phyloP scores from a whole-genome alignment of 495 filamentous ascomycete species.

The Tirmania nivea region DNA sequence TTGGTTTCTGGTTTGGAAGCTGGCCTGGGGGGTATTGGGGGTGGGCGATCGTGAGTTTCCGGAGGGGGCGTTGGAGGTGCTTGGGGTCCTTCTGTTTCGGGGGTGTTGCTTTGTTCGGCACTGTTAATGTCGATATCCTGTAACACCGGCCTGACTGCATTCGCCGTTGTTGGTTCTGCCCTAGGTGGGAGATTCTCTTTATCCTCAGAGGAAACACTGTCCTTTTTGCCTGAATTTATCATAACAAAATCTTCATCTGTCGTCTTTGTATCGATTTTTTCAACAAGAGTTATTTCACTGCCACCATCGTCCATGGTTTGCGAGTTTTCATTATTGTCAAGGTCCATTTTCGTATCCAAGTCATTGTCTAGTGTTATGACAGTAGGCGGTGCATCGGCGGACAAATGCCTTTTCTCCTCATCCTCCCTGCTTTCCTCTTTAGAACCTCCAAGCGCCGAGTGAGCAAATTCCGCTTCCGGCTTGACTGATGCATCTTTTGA shows the following conservation, averaged over 20 bases:
- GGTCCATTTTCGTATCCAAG: conserved; percentile 19
- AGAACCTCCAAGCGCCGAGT: conserved; percentile 49
- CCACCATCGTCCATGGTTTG: conserved; percentile 11
- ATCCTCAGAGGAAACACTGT: conserved; percentile 1
- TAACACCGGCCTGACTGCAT: neutral
- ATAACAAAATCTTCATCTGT: conserved; percentile 18
- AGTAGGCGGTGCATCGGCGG: conserved; percentile 12
- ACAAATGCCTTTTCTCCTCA: conserved; percentile 12
- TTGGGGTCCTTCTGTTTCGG: neutral
- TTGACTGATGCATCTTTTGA: conserved; percentile 31
- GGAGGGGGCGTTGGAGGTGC: neutral
- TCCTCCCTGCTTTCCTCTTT: conserved; percentile 28
- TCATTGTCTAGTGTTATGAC: conserved; percentile 1
- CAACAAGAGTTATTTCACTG: conserved; percentile 34
- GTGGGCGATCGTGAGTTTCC: conserved; percentile 18
- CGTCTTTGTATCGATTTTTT: conserved; percentile 23
- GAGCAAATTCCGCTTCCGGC: conserved; percentile 60
- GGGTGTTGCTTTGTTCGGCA: neutral
- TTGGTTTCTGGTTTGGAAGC: conserved; percentile 24
- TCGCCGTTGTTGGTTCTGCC: neutral
- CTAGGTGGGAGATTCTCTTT: conserved; percentile 6
- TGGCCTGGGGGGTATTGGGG: conserved; percentile 21
- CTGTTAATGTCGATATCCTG: neutral
- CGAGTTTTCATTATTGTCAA: conserved; percentile 5
- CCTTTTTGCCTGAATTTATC: conserved; percentile 10